Conservation (phyloP, 345 rosid genomes). For the Populus davidiana region DNA sequence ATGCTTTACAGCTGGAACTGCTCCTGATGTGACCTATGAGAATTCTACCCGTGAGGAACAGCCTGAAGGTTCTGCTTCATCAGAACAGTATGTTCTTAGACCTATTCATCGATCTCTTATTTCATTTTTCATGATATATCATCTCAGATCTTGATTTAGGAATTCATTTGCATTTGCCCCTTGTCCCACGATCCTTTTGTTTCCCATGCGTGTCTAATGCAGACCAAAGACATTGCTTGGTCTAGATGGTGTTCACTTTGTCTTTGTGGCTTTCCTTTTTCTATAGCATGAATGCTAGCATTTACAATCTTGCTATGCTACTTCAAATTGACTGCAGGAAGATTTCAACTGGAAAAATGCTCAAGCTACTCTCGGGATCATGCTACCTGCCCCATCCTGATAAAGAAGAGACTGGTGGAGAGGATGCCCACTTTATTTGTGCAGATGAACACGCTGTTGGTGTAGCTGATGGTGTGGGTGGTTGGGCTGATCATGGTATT, state of each 20-base stretch:
- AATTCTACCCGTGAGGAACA: slow-evolving; percentile 54
- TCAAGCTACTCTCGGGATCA: slow-evolving; percentile 82
- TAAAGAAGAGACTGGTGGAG: slow-evolving; percentile 98
- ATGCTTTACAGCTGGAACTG: slow-evolving; percentile 56
- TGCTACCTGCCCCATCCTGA: slow-evolving; percentile 97
- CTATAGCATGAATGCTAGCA: background rate
- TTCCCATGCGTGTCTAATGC: background rate
- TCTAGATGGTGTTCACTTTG: background rate
- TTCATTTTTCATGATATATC: background rate
- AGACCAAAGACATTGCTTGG: background rate
- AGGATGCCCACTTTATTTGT: slow-evolving; percentile 96
- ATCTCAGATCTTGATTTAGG: background rate
- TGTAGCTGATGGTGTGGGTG: slow-evolving; percentile 99
- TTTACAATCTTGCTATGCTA: background rate
- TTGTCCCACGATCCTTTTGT: background rate
- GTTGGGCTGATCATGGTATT: slow-evolving; percentile 93
- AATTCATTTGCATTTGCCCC: background rate
- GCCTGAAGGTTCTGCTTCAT: slow-evolving; percentile 41
- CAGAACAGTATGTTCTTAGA: slow-evolving; percentile 52
- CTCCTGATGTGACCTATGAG: slow-evolving; percentile 65
- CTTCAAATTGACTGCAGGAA: slow-evolving; percentile 37
- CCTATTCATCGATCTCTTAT: background rate
- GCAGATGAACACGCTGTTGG: slow-evolving; percentile 80
- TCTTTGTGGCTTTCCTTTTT: background rate
- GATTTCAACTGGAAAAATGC: slow-evolving; percentile 39